Percentiles rank a stretch among this genome's conserved stretches.
These are phyloP conservation scores for Dioscorea cayenensis DNA, from an alignment of 116 monocot genomes.

Conservation along the genomic window DNA sequence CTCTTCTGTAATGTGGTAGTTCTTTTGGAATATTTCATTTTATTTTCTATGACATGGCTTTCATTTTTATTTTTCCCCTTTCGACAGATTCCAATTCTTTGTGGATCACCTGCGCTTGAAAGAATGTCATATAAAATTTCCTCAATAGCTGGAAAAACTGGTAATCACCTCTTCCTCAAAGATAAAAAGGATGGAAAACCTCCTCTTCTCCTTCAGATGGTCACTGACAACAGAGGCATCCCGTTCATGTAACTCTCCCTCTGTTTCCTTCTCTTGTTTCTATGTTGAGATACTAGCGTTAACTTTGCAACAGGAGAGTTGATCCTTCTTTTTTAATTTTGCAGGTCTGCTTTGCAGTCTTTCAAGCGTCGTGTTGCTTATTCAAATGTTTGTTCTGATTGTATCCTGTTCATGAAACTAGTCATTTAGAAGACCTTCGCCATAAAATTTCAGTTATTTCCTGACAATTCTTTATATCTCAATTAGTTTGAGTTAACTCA, in stretches of 20 bases:
- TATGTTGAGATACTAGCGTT: not conserved
- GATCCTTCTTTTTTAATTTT: conserved; percentile 5
- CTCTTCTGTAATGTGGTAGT: not conserved
- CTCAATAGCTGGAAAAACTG: conserved; percentile 48
- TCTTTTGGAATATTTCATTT: too few species aligned
- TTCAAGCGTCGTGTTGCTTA: conserved; percentile 57
- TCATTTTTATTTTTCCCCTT: not conserved
- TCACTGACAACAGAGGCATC: conserved; percentile 43
- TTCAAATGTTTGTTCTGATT: conserved; percentile 50
- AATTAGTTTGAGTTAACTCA: conserved; percentile 26
- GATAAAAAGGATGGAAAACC: conserved; percentile 43
- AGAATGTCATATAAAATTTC: conserved; percentile 50
- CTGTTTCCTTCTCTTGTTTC: not conserved
- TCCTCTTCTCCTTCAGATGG: conserved; percentile 72
- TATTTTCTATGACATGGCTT: too few species aligned
- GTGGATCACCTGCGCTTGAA: conserved; percentile 44
- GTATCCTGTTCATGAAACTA: conserved; percentile 39
- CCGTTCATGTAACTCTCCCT: conserved; percentile 41
- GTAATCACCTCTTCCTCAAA: conserved; percentile 64
- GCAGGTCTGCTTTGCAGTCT: conserved; percentile 59
- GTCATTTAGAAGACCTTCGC: too few species aligned
- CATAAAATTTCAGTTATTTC: too few species aligned
- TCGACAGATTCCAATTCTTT: conserved; percentile 37
- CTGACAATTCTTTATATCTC: not conserved
- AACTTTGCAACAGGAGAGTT: not conserved